These are phyloP conservation scores for Mycena polygramma DNA, from an alignment of 768 basidiomycete species.

Conservation along the genomic window DNA sequence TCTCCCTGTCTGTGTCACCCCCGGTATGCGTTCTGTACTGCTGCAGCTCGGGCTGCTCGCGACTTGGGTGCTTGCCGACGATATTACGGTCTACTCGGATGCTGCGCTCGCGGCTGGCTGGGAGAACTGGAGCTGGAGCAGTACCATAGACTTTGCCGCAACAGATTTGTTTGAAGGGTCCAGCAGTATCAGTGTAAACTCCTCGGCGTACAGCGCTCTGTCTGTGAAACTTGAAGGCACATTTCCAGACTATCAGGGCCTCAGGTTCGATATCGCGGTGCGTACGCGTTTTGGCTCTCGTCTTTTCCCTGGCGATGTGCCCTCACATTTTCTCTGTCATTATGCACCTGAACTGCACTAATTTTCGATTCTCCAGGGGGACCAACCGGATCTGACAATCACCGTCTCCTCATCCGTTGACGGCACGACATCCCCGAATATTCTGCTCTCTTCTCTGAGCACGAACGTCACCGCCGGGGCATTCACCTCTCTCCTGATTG, in stretches of 20 bases:
- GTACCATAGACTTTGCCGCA: slow-evolving; percentile 56
- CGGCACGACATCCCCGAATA: slow-evolving; percentile 51
- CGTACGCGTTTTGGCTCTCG: slow-evolving; percentile 30
- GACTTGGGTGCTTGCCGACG: slow-evolving; percentile 40
- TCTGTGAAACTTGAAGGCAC: slow-evolving; percentile 60
- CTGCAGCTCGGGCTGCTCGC: slow-evolving; percentile 31
- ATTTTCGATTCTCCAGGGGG: slow-evolving; percentile 48
- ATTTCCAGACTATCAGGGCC: slow-evolving; percentile 60
- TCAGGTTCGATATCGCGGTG: slow-evolving; percentile 65
- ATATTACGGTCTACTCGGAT: slow-evolving; percentile 59
- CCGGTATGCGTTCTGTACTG: slow-evolving; percentile 21
- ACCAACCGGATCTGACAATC: slow-evolving; percentile 59
- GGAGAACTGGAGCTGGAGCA: slow-evolving; percentile 68
- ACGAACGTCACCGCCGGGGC: slow-evolving; percentile 49
- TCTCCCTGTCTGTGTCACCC: neutral
- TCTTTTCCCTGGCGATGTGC: no score
- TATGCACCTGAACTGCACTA: neutral
- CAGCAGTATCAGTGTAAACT: slow-evolving; percentile 59
- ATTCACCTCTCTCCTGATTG: slow-evolving; percentile 61
- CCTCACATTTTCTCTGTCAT: no score
- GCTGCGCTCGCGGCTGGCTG: slow-evolving; percentile 56
- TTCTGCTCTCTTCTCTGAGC: slow-evolving; percentile 59
- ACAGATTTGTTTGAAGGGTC: slow-evolving; percentile 58
- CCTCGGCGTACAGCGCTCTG: slow-evolving; percentile 57
- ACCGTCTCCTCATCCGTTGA: slow-evolving; percentile 56